Conservation (phyloP, 169 alveolate genomes). For the Eimeria falciformis region DNA sequence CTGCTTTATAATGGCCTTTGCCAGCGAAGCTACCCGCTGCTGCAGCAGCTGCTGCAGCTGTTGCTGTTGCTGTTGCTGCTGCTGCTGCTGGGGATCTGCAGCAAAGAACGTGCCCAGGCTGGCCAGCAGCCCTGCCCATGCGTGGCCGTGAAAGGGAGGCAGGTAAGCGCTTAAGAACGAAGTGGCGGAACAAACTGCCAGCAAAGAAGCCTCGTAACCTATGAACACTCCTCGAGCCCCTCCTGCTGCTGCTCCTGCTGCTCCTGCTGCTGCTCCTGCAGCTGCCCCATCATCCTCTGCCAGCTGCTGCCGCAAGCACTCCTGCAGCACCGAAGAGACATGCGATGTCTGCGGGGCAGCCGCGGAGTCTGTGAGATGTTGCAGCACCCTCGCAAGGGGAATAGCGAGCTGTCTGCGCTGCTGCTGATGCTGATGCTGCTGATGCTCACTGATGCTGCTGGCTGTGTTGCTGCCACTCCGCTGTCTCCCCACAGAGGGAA, state of each 20-base stretch:
- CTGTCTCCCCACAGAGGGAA: neutral
- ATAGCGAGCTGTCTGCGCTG: conserved; percentile 44
- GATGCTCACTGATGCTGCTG: conserved; percentile 41
- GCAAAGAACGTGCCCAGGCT: neutral
- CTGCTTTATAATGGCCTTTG: conserved; percentile 10
- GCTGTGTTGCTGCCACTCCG: conserved; percentile 31
- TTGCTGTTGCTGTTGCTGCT: conserved; percentile 26
- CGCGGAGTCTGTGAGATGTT: neutral
- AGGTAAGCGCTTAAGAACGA: conserved; percentile 22
- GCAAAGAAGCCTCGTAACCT: conserved; percentile 36
- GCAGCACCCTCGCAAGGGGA: conserved; percentile 41
- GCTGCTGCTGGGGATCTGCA: conserved; percentile 32
- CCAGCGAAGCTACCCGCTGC: conserved; percentile 19
- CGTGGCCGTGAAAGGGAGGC: conserved; percentile 22
- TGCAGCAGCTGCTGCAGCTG: conserved; percentile 16
- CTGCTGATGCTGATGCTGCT: conserved; percentile 67
- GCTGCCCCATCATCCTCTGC: conserved; percentile 26
- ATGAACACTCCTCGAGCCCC: neutral
- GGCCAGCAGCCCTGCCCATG: conserved; percentile 35
- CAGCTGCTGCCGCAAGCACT: conserved; percentile 34
- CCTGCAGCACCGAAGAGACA: neutral
- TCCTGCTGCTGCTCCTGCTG: conserved; percentile 45
- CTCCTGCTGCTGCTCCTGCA: conserved; percentile 39
- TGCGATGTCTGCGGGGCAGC: neutral
- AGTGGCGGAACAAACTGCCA: conserved; percentile 7